Conservation (phyloP, 1,284 basidiomycete genomes). For the Cutaneotrichosporon sp. region DNA sequence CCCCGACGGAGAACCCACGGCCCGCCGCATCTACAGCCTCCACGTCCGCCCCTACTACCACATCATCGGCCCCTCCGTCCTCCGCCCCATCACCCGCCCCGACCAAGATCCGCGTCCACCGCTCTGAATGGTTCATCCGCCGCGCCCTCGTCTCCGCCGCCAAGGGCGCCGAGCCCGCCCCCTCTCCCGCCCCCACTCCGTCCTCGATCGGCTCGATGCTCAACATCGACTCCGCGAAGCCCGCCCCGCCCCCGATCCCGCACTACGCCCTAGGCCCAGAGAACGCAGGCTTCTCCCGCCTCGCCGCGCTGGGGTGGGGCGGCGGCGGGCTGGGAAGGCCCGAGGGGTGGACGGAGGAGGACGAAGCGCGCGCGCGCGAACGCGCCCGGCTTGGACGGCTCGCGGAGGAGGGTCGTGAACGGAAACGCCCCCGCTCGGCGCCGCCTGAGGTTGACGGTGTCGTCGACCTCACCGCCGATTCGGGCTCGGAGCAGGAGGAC, state of each 20-base stretch:
- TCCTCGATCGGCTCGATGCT: slow-evolving; percentile 38
- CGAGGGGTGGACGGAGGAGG: slow-evolving; percentile 23
- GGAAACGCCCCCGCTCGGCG: slow-evolving; percentile 19
- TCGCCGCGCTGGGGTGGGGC: slow-evolving; percentile 43
- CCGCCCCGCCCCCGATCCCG: slow-evolving; percentile 15
- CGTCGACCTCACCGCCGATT: slow-evolving; percentile 22
- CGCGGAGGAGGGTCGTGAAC: neutral
- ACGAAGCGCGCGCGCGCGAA: neutral
- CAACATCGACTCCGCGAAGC: slow-evolving; percentile 21
- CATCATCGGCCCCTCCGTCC: neutral
- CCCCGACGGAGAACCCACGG: neutral
- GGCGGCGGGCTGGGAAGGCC: slow-evolving; percentile 48
- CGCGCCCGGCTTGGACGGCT: neutral
- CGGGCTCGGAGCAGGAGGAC: slow-evolving; percentile 10
- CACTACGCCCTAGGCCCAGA: slow-evolving; percentile 48
- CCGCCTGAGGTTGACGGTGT: slow-evolving; percentile 9
- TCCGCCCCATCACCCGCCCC: neutral
- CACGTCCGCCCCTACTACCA: too few species aligned
- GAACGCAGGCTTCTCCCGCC: slow-evolving; percentile 45
- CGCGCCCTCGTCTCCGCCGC: slow-evolving; percentile 34
- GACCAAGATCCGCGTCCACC: slow-evolving; percentile 34
- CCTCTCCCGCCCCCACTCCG: slow-evolving; percentile 11
- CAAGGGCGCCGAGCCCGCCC: too few species aligned
- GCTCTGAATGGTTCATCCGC: slow-evolving; percentile 51
- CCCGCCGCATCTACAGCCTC: slow-evolving; percentile 3